phyloP scores from a whole-genome alignment of 1,284 basidiomycete species.

The Marasmius oreades region DNA sequence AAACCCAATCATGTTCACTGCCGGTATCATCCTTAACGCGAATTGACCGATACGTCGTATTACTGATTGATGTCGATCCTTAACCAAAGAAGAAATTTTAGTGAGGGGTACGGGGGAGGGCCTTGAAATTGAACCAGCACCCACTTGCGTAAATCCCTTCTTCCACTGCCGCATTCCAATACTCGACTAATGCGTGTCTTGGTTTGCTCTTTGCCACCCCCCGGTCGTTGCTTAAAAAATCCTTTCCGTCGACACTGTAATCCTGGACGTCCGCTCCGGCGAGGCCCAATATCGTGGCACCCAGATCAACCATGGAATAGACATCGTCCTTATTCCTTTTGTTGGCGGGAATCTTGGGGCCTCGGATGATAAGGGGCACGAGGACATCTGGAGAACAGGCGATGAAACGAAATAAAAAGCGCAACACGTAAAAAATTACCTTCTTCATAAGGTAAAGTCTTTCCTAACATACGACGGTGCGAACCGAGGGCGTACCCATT shows the following conservation, averaged over 20 bases:
- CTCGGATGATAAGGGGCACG: constrained; percentile 4
- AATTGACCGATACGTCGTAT: constrained; percentile 3
- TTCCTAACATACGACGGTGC: constrained; percentile 2
- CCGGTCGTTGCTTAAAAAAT: background rate
- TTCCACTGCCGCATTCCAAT: constrained; percentile 2
- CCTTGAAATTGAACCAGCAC: background rate
- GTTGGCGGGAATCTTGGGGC: background rate
- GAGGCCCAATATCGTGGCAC: background rate
- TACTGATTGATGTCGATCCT: background rate
- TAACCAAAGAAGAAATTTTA: background rate
- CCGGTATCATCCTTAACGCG: background rate
- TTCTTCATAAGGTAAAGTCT: constrained; percentile 6
- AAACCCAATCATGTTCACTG: constrained; percentile 1
- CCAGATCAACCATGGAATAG: constrained; percentile 1
- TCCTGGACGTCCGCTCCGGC: background rate
- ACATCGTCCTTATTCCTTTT: background rate
- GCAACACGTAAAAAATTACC: background rate
- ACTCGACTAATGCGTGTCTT: constrained; percentile 3
- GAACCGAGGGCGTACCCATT: constrained; percentile 8
- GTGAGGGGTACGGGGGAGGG: background rate
- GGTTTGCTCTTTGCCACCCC: background rate
- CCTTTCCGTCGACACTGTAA: background rate
- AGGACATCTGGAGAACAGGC: background rate
- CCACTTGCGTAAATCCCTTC: background rate
- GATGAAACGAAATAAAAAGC: no score